Conservation (phyloP, 2,329 filamentous ascomycete genomes). For the Fusarium sp. region DNA sequence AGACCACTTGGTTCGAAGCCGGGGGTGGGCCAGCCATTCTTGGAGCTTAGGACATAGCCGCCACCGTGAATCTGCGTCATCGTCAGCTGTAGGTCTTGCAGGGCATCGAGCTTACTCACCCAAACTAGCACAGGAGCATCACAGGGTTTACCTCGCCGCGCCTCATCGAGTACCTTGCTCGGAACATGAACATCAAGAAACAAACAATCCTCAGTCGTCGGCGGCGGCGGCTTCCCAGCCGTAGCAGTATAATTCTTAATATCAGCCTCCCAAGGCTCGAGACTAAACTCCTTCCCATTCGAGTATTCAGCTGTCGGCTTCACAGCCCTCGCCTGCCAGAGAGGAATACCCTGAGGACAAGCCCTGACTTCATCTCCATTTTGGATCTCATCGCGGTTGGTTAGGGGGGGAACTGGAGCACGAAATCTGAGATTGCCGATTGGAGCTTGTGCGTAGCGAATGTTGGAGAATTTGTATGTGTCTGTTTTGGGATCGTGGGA, state of each 20-base stretch:
- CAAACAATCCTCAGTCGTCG: neutral
- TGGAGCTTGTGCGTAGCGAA: neutral
- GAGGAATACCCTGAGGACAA: neutral
- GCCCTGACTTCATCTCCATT: neutral
- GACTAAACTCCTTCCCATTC: neutral
- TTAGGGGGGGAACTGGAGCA: fast-evolving
- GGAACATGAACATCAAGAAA: neutral
- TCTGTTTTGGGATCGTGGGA: neutral
- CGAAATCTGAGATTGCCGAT: neutral
- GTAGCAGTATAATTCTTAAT: neutral
- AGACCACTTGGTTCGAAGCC: neutral
- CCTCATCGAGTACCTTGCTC: neutral
- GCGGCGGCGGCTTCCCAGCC: neutral
- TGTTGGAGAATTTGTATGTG: neutral
- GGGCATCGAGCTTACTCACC: too few species aligned
- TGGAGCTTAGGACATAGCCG: neutral
- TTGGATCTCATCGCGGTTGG: neutral
- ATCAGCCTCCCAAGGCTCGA: neutral
- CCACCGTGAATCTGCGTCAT: neutral
- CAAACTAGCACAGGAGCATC: fast-evolving
- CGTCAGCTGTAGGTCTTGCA: neutral
- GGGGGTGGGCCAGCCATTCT: neutral
- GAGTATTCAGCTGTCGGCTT: neutral
- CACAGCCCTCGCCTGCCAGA: neutral
- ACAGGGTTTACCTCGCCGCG: fast-evolving